phyloP scores from a whole-genome alignment of 495 filamentous ascomycete genomes.

The Penicillium silybi region DNA sequence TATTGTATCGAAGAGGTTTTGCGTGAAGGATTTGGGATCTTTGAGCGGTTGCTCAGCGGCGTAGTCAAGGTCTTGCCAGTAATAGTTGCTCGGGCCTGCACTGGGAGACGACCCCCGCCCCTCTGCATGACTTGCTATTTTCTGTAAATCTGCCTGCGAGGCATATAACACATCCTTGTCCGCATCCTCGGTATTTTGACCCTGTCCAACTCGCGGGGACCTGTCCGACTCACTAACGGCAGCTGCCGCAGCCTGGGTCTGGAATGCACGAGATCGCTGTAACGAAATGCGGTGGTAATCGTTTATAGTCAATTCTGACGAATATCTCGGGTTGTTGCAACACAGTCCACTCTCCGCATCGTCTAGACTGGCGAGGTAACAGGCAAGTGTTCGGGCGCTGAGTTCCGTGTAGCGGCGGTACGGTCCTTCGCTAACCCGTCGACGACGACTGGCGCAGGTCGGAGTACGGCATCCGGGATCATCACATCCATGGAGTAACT shows the following conservation, averaged over 20 bases:
- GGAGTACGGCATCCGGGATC: slow-evolving; percentile 65
- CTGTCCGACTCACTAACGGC: background rate
- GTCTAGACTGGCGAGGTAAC: slow-evolving; percentile 73
- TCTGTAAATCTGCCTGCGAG: background rate
- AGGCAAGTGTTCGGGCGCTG: slow-evolving; percentile 72
- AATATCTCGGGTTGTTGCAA: slow-evolving; percentile 44
- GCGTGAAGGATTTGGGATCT: slow-evolving; percentile 81
- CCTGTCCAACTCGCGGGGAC: background rate
- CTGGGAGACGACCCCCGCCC: background rate
- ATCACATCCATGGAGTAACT: slow-evolving; percentile 80
- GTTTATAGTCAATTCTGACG: slow-evolving; percentile 26
- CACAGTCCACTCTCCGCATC: slow-evolving; percentile 74
- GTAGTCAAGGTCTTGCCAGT: slow-evolving; percentile 21
- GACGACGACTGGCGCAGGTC: slow-evolving; percentile 77
- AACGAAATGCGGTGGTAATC: slow-evolving; percentile 28
- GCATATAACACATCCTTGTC: background rate
- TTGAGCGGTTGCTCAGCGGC: slow-evolving; percentile 52
- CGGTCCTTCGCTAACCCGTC: slow-evolving; percentile 60
- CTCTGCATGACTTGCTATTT: background rate
- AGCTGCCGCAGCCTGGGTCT: slow-evolving; percentile 14
- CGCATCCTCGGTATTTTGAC: background rate
- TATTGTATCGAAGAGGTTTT: slow-evolving; percentile 74
- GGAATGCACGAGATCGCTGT: slow-evolving; percentile 24
- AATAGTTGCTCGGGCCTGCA: slow-evolving; percentile 3
- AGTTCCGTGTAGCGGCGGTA: slow-evolving; percentile 67